Conservation (phyloP, 2,329 filamentous ascomycete species). For the Periglandula ipomoeae region DNA sequence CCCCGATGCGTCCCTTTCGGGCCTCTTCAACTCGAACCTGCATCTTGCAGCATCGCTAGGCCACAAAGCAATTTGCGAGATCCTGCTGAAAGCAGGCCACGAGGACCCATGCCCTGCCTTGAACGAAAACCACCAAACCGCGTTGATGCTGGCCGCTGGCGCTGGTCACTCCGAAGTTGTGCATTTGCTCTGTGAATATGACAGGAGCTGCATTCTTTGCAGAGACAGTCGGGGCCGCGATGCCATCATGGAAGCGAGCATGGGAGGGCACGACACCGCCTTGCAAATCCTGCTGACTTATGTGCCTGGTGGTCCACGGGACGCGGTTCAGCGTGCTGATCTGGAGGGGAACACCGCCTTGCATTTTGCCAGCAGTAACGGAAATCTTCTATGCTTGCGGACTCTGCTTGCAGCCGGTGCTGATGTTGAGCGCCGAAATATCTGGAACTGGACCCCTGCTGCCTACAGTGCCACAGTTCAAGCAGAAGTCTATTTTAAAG, state of each 20-base stretch:
- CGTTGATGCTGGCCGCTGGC: conserved; percentile 67
- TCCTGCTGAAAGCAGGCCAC: conserved; percentile 66
- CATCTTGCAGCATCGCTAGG: conserved; percentile 73
- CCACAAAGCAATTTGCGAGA: conserved; percentile 56
- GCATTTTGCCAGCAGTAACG: conserved; percentile 77
- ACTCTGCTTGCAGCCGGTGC: conserved; percentile 73
- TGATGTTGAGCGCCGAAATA: conserved; percentile 61
- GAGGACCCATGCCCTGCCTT: conserved; percentile 64
- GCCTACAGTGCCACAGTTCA: conserved; percentile 74
- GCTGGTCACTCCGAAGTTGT: conserved; percentile 66
- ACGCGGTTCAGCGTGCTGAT: conserved; percentile 51
- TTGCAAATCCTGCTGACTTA: conserved; percentile 57
- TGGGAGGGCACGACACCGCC: conserved; percentile 52
- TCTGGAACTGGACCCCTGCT: conserved; percentile 75
- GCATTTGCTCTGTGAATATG: conserved; percentile 56
- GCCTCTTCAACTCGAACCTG: conserved; percentile 72
- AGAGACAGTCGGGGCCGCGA: conserved; percentile 61
- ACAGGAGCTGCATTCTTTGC: conserved; percentile 53
- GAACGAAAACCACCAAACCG: conserved; percentile 73
- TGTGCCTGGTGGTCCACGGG: conserved; percentile 42
- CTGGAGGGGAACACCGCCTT: conserved; percentile 74
- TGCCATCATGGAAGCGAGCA: conserved; percentile 58
- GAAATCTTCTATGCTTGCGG: conserved; percentile 67
- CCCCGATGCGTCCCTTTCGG: conserved; percentile 58
- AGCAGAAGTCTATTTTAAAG: conserved; percentile 77